Evolutionary conservation across 2,329 filamentous ascomycete species (phyloP), one percentile per base, ranked within the genome.

Genomic region (Ceratocystis harringtonii): DNA sequence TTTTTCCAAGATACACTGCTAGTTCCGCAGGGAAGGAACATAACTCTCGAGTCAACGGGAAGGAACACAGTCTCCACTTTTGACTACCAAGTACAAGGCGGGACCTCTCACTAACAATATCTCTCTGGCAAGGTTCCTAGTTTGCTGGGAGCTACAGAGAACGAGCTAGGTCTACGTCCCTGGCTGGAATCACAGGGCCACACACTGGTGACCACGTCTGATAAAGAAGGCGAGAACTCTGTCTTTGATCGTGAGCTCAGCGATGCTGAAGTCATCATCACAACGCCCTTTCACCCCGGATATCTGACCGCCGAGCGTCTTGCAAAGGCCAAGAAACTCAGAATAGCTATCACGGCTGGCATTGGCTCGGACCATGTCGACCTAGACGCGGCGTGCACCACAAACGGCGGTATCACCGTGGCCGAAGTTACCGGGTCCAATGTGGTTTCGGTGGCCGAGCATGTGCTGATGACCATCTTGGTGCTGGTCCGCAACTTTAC

Each of bases 401-500:
- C 92, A 79, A 99, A 99, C 76, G 92, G 92, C 73, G 94, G 94
- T 75, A 80, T 97, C 79, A 99, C 92, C 71, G 94, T 99, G 69
- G 92, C 91, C 69, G 94, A 99, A 78, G 94, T 99, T 70, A 99
- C 94, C 8, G 94, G 94, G 74, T 95, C 89, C 79, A 99, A 99
- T 77, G 94, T 99, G 72, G 92, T 96, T 72, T 97, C 94, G 63
- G 94, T 99, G 69, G 94, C 94, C 68, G 94, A 99, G 84, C 94
- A 99, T 80, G 94, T 99, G 72, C 79, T 99, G 79, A 97, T 99
- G 94, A 99, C 94, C 76, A 97, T 97, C 78, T 88, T 99, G 63
- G 78, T 87, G 70, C 87, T 99, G 64, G 87, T 97, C 76, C 92
- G 94, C 80, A 99, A 99, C 87, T 99, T 96, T 74, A 91, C 96